Evolutionary conservation across 805 yeast species (phyloP), one percentile per base, ranked within the genome.

Genomic region (Candida andamanensis): DNA sequence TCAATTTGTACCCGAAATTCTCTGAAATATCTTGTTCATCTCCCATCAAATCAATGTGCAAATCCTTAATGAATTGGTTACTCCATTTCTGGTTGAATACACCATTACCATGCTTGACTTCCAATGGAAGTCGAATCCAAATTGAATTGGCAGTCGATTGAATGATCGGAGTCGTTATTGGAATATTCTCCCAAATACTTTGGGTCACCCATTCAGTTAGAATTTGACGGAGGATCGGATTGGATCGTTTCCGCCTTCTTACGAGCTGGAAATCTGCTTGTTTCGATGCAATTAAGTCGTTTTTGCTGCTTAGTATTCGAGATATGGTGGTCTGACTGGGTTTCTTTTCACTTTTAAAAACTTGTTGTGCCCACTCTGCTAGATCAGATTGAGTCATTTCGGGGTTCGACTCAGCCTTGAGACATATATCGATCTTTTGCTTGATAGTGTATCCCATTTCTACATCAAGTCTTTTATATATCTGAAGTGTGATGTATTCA

Each of bases 251-350:
- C 21, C 82, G 52, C 32, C 81, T 54, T 33, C 78, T 50, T 9
- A 71, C 69, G 38, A 67, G 58, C 54, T 49, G 69, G 53, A 65
- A 74, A 50, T 66, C 81, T 40, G 63, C 66, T 29, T 70, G 73
- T 41, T 70, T 70, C 17, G 71, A 46, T 1, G 77, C 66, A 10
- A 74, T 60, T 20, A 72, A 48, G 25, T 71, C 77, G 37, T 72
- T 73, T 36, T 75, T 76, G 32, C 73, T 69, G 24, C 78, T 72
- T 36, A 78, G 51, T 12, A 78, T 68, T 26, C 85, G 56, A 6
- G 81, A 74, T 4, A 78, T 76, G 2, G 85, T 78, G 2, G 84
- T 79, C 45, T 78, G 85, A 0, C 82, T 74, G 0, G 84, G 83
- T 4, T 78, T 69, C 41, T 60, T 72, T 1, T 58, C 49, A 2